Percentiles rank a stretch among this genome's conserved stretches.
Conservation (phyloP, 2,329 filamentous ascomycete species). For the Epichloe amarillans region DNA sequence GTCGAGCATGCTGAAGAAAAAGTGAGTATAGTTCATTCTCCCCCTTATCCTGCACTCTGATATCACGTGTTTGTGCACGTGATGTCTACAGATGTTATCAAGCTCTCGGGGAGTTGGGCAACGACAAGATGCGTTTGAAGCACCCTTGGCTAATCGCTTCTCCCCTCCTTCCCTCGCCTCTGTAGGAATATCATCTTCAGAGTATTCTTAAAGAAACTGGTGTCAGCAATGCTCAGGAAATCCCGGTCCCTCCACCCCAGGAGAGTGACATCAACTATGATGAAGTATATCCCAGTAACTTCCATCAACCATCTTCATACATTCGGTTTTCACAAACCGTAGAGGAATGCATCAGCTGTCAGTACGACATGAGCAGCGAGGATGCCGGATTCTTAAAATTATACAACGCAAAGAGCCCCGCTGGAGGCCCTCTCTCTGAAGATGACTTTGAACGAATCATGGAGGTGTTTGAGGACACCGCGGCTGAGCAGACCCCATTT, state of each 20-base stretch:
- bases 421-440: slow-evolving; percentile 58
- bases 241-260: slow-evolving; percentile 51
- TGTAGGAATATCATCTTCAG: slow-evolving; percentile 88
- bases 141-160: neutral
- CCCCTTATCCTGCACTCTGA: slow-evolving; percentile 16
- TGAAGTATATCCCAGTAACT: slow-evolving; percentile 66
- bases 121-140: neutral
- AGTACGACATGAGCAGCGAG: slow-evolving; percentile 89
- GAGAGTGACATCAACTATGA: slow-evolving; percentile 69
- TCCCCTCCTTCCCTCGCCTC: neutral
- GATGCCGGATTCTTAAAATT: slow-evolving; percentile 75
- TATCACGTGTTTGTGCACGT: slow-evolving; percentile 38
- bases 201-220: slow-evolving; percentile 52
- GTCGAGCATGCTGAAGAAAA: slow-evolving; percentile 97
- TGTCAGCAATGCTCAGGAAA: slow-evolving; percentile 44
- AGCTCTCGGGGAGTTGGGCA: neutral
- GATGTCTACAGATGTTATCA: slow-evolving; percentile 16
- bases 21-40: slow-evolving; percentile 47
- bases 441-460: slow-evolving; percentile 90
- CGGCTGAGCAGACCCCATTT: slow-evolving; percentile 71
- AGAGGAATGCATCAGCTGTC: slow-evolving; percentile 80
- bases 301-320: slow-evolving; percentile 79
- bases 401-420: slow-evolving; percentile 65
- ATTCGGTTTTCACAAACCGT: slow-evolving; percentile 97
- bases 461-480: slow-evolving; percentile 86